These are phyloP conservation scores for Steccherinum ochraceum DNA, from an alignment of 768 basidiomycete species.

Conservation along the genomic window DNA sequence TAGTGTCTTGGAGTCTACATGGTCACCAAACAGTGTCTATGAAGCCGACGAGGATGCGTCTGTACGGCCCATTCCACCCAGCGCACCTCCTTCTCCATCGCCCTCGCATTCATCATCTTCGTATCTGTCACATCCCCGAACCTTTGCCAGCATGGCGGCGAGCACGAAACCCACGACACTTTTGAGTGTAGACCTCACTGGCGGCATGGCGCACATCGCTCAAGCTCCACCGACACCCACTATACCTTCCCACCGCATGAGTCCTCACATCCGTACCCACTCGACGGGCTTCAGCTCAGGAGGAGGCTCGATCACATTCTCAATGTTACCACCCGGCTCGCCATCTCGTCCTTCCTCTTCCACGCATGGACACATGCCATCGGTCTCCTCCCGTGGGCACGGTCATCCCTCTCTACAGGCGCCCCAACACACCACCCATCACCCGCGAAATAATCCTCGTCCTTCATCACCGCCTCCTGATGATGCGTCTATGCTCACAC, in stretches of 20 bases:
- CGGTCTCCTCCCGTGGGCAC: constrained; percentile 11
- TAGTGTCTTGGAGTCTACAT: constrained; percentile 64
- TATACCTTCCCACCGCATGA: constrained; percentile 44
- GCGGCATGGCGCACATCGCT: constrained; percentile 88
- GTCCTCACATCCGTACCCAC: constrained; percentile 54
- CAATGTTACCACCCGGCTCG: constrained; percentile 52
- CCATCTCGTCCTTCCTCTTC: constrained; percentile 39
- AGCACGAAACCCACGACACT: constrained; percentile 95
- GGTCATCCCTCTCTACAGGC: constrained; percentile 51
- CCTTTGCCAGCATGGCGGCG: constrained; percentile 76
- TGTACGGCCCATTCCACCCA: constrained; percentile 83
- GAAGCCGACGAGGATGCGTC: constrained; percentile 97
- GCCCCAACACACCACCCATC: constrained; percentile 85
- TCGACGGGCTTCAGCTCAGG: constrained; percentile 49
- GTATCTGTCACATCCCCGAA: constrained; percentile 74
- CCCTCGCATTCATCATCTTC: constrained; percentile 81
- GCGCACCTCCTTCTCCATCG: constrained; percentile 79
- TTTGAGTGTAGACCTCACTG: constrained; percentile 80
- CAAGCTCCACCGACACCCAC: constrained; percentile 66
- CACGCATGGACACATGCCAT: constrained; percentile 1
- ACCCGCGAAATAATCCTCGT: constrained; percentile 92
- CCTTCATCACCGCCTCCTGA: constrained; percentile 87
- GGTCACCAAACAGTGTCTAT: constrained; percentile 68
- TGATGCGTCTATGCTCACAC: constrained; percentile 87
- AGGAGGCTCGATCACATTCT: constrained; percentile 62